These are phyloP conservation scores for Nemania bipapillata DNA, from an alignment of 2,329 filamentous ascomycete genomes.

Conservation along the genomic window DNA sequence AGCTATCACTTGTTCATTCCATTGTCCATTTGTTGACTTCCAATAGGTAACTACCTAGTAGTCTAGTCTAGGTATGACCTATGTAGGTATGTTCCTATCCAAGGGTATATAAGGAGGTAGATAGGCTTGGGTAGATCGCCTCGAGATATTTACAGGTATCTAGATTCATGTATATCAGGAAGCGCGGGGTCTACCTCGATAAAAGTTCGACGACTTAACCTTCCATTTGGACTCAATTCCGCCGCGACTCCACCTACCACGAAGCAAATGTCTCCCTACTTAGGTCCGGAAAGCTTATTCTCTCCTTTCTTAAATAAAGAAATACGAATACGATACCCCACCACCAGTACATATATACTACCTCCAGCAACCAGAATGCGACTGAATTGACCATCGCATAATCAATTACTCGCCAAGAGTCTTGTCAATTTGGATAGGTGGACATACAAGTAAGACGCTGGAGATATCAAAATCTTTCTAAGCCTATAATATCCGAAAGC, in stretches of 20 bases:
- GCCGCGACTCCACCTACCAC: background rate
- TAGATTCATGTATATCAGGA: background rate
- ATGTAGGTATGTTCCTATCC: too few relatives aligned
- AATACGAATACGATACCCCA: slow-evolving; percentile 7
- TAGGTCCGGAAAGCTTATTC: background rate
- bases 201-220: background rate
- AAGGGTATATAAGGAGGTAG: too few relatives aligned
- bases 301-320: background rate
- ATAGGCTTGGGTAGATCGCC: too few relatives aligned
- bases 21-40: background rate
- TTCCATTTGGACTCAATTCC: background rate
- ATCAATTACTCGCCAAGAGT: too few relatives aligned
- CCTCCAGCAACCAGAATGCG: background rate
- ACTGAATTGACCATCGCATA: too few relatives aligned
- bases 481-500: too few relatives aligned
- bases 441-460: too few relatives aligned
- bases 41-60: background rate
- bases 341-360: background rate
- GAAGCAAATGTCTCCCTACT: background rate
- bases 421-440: too few relatives aligned
- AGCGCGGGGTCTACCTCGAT: background rate
- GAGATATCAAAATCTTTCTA: too few relatives aligned
- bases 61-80: too few relatives aligned
- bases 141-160: background rate
- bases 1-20: slow-evolving; percentile 12